These are phyloP conservation scores for Sporobolomyces roseus DNA, from an alignment of 768 basidiomycete species.

Conservation along the genomic window DNA sequence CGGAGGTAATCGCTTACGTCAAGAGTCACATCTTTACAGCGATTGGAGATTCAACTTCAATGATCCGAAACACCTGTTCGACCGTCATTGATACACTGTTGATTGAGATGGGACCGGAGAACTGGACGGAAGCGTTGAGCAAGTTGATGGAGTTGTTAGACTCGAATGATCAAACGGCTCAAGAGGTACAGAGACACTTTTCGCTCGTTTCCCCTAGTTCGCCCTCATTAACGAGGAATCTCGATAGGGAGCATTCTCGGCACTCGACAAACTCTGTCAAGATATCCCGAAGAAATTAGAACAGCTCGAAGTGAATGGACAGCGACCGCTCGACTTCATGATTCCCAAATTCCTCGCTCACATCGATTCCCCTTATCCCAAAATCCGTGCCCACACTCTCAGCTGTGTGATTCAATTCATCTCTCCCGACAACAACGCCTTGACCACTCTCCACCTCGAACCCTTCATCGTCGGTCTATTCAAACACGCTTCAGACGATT, in stretches of 20 bases:
- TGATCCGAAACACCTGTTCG: slow-evolving; percentile 90
- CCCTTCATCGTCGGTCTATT: slow-evolving; percentile 87
- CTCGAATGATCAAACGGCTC: slow-evolving; percentile 65
- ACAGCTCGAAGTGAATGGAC: slow-evolving; percentile 87
- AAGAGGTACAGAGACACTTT: slow-evolving; percentile 62
- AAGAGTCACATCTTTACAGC: slow-evolving; percentile 73
- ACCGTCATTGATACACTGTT: slow-evolving; percentile 89
- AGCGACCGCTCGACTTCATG: slow-evolving; percentile 91
- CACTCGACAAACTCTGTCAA: slow-evolving; percentile 91
- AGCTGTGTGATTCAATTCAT: slow-evolving; percentile 93
- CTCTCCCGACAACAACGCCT: slow-evolving; percentile 62
- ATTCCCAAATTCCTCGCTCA: slow-evolving; percentile 89
- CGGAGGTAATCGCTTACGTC: slow-evolving; percentile 62
- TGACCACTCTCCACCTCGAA: slow-evolving; percentile 80
- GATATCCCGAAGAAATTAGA: slow-evolving; percentile 86
- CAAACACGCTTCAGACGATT: slow-evolving; percentile 89
- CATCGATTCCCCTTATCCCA: slow-evolving; percentile 75
- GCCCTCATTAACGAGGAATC: no score
- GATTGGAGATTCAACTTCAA: slow-evolving; percentile 68
- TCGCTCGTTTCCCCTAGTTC: not conserved
- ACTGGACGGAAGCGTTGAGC: slow-evolving; percentile 92
- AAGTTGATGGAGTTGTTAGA: slow-evolving; percentile 77
- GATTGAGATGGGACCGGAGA: slow-evolving; percentile 77
- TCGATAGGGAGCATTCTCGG: slow-evolving; percentile 79
- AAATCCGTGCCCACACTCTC: slow-evolving; percentile 89